These are phyloP conservation scores for Jimgerdemannia flammicorona DNA, from an alignment of 192 early-diverging fungal genomes.

Conservation along the genomic window DNA sequence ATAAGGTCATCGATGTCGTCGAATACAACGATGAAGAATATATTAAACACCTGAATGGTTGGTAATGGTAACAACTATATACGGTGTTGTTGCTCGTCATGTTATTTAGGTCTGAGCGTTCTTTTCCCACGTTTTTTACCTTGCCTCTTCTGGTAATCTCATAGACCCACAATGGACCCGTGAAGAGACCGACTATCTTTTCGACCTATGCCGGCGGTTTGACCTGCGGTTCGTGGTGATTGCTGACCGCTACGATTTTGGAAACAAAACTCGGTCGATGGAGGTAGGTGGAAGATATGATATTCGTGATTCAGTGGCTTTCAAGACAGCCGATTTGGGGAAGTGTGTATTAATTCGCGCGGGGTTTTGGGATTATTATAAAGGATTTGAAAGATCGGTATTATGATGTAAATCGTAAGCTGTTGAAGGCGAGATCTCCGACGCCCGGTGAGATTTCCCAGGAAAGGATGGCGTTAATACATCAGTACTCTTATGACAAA, in stretches of 20 bases:
- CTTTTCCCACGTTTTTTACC: too few relatives aligned
- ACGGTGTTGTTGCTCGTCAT: background rate
- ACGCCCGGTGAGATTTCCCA: slow-evolving; percentile 10
- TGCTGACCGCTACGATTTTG: slow-evolving; percentile 74
- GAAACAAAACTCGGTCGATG: slow-evolving; percentile 37
- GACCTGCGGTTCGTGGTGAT: slow-evolving; percentile 87
- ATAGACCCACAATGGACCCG: slow-evolving; percentile 74
- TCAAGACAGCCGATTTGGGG: slow-evolving; percentile 14
- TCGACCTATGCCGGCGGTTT: slow-evolving; percentile 65
- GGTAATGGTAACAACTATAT: background rate
- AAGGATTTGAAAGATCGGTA: slow-evolving; percentile 89
- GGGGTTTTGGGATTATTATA: too few relatives aligned
- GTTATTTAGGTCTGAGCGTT: too few relatives aligned
- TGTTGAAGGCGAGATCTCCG: slow-evolving; percentile 56
- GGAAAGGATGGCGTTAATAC: slow-evolving; percentile 23
- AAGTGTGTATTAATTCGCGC: too few relatives aligned
- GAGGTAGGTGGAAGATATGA: slow-evolving; percentile 23
- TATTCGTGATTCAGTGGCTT: slow-evolving; percentile 2
- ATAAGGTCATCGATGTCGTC: slow-evolving; percentile 63
- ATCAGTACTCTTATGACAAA: slow-evolving; percentile 50
- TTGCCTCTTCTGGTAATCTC: background rate
- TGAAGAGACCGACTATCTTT: slow-evolving; percentile 84
- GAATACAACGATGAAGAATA: slow-evolving; percentile 87
- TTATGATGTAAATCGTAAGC: slow-evolving; percentile 60
- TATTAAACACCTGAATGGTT: slow-evolving; percentile 59